Evolutionary conservation across 192 early-diverging fungal species (phyloP), one percentile per base, ranked within the genome.

Genomic region (Coemansia sp.): DNA sequence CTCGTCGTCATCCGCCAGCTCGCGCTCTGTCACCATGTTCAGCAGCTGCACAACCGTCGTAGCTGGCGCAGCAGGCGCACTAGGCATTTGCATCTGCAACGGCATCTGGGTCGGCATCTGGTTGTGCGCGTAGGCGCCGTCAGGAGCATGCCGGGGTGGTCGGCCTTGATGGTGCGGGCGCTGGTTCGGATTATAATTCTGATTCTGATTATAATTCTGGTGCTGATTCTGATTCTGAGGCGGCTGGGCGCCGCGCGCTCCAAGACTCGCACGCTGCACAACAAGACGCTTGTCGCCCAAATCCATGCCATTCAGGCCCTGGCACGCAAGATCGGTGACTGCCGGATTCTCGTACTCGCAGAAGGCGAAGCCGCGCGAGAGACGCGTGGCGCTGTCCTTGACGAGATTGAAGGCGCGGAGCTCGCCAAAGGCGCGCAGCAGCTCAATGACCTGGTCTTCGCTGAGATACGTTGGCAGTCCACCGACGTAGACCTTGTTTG

Each of bases 261-360:
- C 95, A 13, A 95, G 85, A 56, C 88, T 92, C 8, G 97, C 97
- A 18, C 94, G 87, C 83, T 99, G 96, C 19, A 98, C 96, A 26
- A 98, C 89, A 13, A 99, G 77, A 68, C 92, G 94, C 39, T 90
- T 90, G 71, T 98, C 97, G 52, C 93, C 95, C 5, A 99, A 76
- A 70, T 95, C 93, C 91, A 99, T 93, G 43, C 94, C 92, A 71
- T 98, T 96, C 32, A 99, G 87, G 2, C 95, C 95, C 71, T 97
- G 88, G 70, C 95, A 97, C 12, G 94, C 97, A 45, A 95, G 84
- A 68, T 99, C 97, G 7, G 96, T 98, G 13, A 97, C 77, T 32
- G 68, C 86, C 18, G 93, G 89, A 74, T 98, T 93, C 16, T 86
- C 85, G 65, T 95, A 99, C 81, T 99, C 97, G 75, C 95, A 97